Conservation (phyloP, 1,284 basidiomycete species). For the Neonothopanus nambi region DNA sequence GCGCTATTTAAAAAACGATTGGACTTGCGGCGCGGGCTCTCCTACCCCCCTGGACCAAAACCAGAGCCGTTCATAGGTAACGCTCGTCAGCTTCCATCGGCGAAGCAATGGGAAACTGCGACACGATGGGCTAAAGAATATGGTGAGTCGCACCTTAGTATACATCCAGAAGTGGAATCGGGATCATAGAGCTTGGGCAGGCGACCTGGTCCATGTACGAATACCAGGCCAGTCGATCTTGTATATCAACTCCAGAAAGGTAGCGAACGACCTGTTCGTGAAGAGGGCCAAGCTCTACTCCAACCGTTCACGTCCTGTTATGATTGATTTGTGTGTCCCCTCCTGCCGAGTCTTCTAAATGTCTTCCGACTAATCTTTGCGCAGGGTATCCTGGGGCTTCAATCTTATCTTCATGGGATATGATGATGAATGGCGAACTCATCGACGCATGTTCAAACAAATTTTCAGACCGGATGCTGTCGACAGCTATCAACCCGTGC, state of each 20-base stretch:
- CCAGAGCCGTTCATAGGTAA: neutral
- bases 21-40: neutral
- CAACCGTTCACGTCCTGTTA: neutral
- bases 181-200: neutral
- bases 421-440: conserved; percentile 2
- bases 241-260: conserved; percentile 2
- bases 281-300: conserved; percentile 8
- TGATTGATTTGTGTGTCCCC: neutral
- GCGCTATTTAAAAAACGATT: too few species aligned
- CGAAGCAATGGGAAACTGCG: neutral
- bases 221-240: neutral
- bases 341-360: neutral
- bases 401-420: conserved; percentile 6
- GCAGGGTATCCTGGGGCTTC: neutral
- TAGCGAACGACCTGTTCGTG: conserved; percentile 1
- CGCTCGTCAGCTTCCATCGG: neutral
- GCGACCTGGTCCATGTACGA: neutral
- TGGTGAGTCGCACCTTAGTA: neutral
- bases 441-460: conserved; percentile 5
- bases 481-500: neutral
- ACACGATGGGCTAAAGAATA: neutral
- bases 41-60: neutral
- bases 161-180: neutral
- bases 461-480: conserved; percentile 7
- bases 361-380: too few species aligned